A percentile compares a stretch with the other conserved stretches of the same genome.
Conservation (phyloP, 768 basidiomycete genomes). For the Pleurotus salmoneostramineus region DNA sequence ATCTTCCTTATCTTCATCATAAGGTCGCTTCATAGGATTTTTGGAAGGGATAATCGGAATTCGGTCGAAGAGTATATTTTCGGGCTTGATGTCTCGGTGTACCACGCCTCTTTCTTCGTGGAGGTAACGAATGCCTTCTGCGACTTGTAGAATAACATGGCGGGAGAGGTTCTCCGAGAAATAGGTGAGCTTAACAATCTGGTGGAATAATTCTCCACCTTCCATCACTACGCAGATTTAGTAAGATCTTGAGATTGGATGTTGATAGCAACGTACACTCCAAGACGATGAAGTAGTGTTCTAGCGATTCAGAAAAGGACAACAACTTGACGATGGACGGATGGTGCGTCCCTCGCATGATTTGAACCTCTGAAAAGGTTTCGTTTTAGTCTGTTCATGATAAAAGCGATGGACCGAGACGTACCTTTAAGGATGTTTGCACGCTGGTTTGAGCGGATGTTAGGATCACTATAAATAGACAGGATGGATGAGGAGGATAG, state of each 20-base stretch:
- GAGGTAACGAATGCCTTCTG: slow-evolving; percentile 88
- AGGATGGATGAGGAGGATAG: slow-evolving; percentile 16
- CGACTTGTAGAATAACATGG: slow-evolving; percentile 96
- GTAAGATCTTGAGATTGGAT: slow-evolving; percentile 9
- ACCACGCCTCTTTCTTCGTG: slow-evolving; percentile 98
- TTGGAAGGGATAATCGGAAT: slow-evolving; percentile 91
- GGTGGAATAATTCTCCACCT: slow-evolving; percentile 97
- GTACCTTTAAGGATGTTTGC: slow-evolving; percentile 94
- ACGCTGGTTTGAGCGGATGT: slow-evolving; percentile 52
- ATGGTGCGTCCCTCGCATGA: slow-evolving; percentile 94
- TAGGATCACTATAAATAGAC: slow-evolving; percentile 7
- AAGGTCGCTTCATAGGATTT: slow-evolving; percentile 69
- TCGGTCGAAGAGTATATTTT: slow-evolving; percentile 90
- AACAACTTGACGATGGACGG: slow-evolving; percentile 90
- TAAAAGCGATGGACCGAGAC: slow-evolving; percentile 9
- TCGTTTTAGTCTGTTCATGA: slow-evolving; percentile 3
- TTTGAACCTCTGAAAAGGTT: slow-evolving; percentile 80
- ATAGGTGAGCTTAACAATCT: slow-evolving; percentile 98
- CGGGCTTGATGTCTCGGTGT: slow-evolving; percentile 98
- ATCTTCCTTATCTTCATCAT: slow-evolving; percentile 98
- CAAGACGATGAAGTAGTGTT: slow-evolving; percentile 92
- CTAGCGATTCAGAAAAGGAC: slow-evolving; percentile 87
- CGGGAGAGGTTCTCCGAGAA: slow-evolving; percentile 97
- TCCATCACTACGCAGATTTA: slow-evolving; percentile 69
- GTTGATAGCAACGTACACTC: slow-evolving; percentile 63